Conservation (phyloP, 1,139 yeast species). For the Blastobotrys arbuscula region DNA sequence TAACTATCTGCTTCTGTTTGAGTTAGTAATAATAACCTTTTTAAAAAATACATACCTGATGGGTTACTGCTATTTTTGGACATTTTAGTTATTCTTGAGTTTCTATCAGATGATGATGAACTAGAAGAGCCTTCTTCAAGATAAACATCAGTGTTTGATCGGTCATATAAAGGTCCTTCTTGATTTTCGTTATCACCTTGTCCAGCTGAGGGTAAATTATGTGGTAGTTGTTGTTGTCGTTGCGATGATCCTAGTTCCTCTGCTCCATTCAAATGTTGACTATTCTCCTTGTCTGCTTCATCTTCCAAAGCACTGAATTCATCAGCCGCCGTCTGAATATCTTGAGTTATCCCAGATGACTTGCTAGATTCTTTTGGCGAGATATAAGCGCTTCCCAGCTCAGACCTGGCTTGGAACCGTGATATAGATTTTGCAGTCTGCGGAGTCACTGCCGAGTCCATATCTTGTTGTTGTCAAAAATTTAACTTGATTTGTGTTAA, state of each 20-base stretch:
- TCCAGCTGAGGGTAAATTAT: too few relatives aligned
- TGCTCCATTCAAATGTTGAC: neutral
- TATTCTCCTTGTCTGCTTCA: neutral
- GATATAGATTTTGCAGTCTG: conserved; percentile 2
- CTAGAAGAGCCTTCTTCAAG: too few relatives aligned
- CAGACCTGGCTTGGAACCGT: neutral
- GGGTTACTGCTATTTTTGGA: too few relatives aligned
- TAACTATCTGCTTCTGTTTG: neutral
- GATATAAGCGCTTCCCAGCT: neutral
- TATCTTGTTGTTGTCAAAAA: neutral
- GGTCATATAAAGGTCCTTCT: too few relatives aligned
- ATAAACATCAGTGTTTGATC: too few relatives aligned
- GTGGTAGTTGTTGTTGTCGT: too few relatives aligned
- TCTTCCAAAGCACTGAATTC: neutral
- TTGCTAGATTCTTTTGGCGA: neutral
- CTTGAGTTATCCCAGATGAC: neutral
- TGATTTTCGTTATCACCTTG: too few relatives aligned
- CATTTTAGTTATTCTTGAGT: neutral
- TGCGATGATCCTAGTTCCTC: too few relatives aligned
- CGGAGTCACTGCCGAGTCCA: neutral
- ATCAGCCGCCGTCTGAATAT: neutral
- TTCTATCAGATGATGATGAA: neutral
- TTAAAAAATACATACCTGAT: neutral
- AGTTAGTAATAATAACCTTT: too few relatives aligned
- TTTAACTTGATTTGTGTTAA: too few relatives aligned